Percentiles rank a stretch among this genome's conserved stretches.
These are phyloP conservation scores for Lanmaoa pseudosensibilis DNA, from an alignment of 768 basidiomycete species.

Conservation along the genomic window DNA sequence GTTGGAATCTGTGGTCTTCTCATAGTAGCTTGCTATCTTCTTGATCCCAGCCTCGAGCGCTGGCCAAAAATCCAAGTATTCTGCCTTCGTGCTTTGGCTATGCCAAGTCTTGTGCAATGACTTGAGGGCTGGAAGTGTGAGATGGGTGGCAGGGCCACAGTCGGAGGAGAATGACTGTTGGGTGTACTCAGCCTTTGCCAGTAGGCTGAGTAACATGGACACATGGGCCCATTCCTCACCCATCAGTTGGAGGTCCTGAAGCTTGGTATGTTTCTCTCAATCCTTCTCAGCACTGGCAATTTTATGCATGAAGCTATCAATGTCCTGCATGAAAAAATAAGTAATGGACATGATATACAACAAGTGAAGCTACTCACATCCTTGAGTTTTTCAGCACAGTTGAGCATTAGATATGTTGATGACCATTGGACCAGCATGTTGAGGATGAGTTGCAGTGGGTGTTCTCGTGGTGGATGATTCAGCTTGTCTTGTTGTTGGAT, in stretches of 20 bases:
- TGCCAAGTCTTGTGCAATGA: neutral
- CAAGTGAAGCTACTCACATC: neutral
- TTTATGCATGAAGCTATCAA: neutral
- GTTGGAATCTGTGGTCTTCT: no score
- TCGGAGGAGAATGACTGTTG: neutral
- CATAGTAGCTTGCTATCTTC: neutral
- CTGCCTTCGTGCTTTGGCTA: neutral
- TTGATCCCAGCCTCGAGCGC: neutral
- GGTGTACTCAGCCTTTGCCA: neutral
- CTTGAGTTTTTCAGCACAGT: neutral
- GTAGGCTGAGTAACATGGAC: neutral
- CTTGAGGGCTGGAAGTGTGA: neutral
- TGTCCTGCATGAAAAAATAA: neutral
- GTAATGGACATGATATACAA: neutral
- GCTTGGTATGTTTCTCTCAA: neutral
- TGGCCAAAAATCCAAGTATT: neutral
- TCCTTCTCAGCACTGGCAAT: neutral
- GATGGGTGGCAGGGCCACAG: neutral
- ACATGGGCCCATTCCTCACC: neutral
- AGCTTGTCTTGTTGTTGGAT: neutral
- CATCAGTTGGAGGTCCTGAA: neutral
- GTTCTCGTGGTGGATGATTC: neutral
- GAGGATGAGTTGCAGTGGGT: neutral
- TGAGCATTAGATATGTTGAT: neutral
- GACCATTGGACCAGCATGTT: neutral